Percentiles rank a stretch among this genome's conserved stretches.
Evolutionary conservation across 805 yeast genomes (phyloP).

Genomic region (Huiozyma sinensis): DNA sequence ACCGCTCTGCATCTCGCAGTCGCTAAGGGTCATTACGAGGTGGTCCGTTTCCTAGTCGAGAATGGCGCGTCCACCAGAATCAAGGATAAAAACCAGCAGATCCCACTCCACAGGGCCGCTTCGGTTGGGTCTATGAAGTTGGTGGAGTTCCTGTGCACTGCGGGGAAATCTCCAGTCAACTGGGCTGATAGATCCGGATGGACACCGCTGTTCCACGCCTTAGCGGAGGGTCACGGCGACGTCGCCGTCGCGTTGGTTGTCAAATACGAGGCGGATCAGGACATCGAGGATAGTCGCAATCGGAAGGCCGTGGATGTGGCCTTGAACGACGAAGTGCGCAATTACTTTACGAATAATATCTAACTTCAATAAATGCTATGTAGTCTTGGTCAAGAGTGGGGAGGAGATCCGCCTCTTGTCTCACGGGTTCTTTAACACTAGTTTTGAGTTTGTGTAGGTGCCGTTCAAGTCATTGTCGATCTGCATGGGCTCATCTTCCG

Average conservation of each 20-base stretch:
- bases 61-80: constrained; percentile 51
- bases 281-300: constrained; percentile 39
- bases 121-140: constrained; percentile 57
- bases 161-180: constrained; percentile 49
- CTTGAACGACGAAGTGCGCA: constrained; percentile 40
- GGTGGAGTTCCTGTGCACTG: constrained; percentile 41
- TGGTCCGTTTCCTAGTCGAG: constrained; percentile 44
- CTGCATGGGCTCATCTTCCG: constrained; percentile 1
- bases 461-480: constrained; percentile 19
- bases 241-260: constrained; percentile 49
- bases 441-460: constrained; percentile 10
- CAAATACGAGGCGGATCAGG: constrained; percentile 53
- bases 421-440: constrained; percentile 7
- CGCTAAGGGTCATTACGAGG: constrained; percentile 49
- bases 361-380: not conserved
- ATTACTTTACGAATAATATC: constrained; percentile 27
- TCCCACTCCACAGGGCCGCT: constrained; percentile 76
- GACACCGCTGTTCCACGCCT: constrained; percentile 83
- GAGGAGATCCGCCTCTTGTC: not conserved
- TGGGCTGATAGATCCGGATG: constrained; percentile 62
- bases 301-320: constrained; percentile 45
- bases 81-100: constrained; percentile 56
- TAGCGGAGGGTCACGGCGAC: constrained; percentile 83
- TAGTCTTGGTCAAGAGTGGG: not conserved
- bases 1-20: constrained; percentile 71